Conservation (phyloP, 2,329 filamentous ascomycete species). For the Botrytis pseudocinerea region DNA sequence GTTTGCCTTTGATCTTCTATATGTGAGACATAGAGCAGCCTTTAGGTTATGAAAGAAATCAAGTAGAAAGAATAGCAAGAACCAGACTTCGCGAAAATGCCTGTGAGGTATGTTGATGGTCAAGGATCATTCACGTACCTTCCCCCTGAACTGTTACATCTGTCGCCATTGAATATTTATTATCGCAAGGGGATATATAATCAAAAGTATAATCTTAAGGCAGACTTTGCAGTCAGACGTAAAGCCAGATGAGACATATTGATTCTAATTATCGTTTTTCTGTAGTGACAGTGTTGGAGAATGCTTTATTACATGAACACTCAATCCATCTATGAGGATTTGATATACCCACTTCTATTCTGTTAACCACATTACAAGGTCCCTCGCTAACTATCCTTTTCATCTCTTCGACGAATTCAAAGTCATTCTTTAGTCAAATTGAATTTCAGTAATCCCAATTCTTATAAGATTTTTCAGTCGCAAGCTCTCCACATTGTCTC, state of each 20-base stretch:
- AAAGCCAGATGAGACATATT: not conserved
- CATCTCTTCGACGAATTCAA: not conserved
- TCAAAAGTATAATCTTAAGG: fast-evolving
- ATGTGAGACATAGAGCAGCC: not conserved
- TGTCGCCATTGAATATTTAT: not conserved
- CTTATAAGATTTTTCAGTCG: not conserved
- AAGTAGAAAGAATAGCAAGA: not conserved
- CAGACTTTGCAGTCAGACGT: not conserved
- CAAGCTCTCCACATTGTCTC: not conserved
- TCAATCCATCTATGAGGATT: not conserved
- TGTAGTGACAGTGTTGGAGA: not conserved
- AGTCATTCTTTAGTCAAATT: not conserved
- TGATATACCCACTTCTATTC: no score
- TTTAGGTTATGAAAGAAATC: not conserved
- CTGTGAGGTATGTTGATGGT: not conserved
- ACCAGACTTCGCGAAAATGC: not conserved
- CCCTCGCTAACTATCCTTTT: not conserved
- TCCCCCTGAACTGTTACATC: not conserved
- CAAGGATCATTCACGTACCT: not conserved
- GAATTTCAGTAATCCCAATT: not conserved
- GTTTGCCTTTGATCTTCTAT: not conserved
- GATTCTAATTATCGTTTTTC: not conserved
- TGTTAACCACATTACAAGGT: not conserved
- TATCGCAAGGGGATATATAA: not conserved
- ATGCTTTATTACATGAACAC: not conserved